Conservation (phyloP, 2,329 filamentous ascomycete species). For the Penicillium aurantiogriseum region DNA sequence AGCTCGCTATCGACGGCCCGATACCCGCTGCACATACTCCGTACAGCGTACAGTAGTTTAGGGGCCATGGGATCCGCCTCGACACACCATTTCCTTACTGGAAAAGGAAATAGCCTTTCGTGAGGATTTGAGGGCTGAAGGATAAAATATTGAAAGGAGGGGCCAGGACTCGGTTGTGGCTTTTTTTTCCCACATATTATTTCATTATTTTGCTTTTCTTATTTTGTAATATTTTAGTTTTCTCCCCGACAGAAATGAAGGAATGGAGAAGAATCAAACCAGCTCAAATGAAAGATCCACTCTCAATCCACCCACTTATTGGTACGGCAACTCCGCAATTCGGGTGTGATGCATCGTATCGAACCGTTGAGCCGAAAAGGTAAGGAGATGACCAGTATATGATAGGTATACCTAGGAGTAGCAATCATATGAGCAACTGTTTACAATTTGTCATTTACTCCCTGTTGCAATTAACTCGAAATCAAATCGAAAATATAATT, state of each 20-base stretch:
- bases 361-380: constrained; percentile 4
- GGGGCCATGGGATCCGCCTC: constrained; percentile 13
- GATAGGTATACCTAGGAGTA: not conserved
- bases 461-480: not conserved
- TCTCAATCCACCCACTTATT: not conserved
- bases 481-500: not conserved
- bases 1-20: constrained; percentile 30
- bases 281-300: not conserved
- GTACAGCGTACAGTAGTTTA: constrained; percentile 23
- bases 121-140: not conserved
- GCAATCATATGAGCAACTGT: not conserved
- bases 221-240: not conserved
- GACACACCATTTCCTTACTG: not conserved
- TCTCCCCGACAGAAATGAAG: not conserved
- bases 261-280: not conserved
- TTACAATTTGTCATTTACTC: not conserved
- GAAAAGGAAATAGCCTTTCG: not conserved
- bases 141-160: not conserved
- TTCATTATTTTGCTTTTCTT: not conserved
- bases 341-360: constrained; percentile 6
- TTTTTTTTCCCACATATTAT: not conserved
- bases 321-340: constrained; percentile 4
- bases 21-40: constrained; percentile 25
- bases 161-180: not conserved
- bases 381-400: constrained; percentile 4